These are phyloP conservation scores for Calonectria hawksworthii DNA, from an alignment of 2,329 filamentous ascomycete species.

Conservation along the genomic window DNA sequence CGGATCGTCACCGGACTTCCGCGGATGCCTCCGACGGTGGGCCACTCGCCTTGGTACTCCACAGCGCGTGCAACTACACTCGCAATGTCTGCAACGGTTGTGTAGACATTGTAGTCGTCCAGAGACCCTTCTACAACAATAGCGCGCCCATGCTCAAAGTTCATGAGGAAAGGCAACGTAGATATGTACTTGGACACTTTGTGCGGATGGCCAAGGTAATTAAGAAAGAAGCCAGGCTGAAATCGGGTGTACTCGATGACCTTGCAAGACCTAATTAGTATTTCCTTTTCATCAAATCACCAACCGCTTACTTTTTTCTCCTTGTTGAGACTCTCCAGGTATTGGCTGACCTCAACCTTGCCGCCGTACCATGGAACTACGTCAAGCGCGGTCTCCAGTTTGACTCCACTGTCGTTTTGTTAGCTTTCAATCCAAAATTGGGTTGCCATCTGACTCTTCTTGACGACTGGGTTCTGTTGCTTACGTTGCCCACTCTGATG, in stretches of 20 bases:
- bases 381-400: slow-evolving; percentile 36
- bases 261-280: slow-evolving; percentile 45
- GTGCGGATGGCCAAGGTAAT: slow-evolving; percentile 66
- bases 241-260: slow-evolving; percentile 69
- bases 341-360: slow-evolving; percentile 63
- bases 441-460: neutral
- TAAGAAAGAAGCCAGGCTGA: slow-evolving; percentile 65
- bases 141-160: slow-evolving; percentile 56
- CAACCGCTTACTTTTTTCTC: slow-evolving; percentile 52
- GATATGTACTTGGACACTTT: slow-evolving; percentile 59
- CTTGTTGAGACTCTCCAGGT: slow-evolving; percentile 65
- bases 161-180: slow-evolving; percentile 52
- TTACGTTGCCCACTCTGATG: slow-evolving; percentile 67
- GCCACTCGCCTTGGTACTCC: slow-evolving; percentile 60
- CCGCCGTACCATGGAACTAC: slow-evolving; percentile 63
- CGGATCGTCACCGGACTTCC: slow-evolving; percentile 52
- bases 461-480: neutral
- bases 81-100: slow-evolving; percentile 58
- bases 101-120: slow-evolving; percentile 57
- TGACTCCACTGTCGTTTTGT: slow-evolving; percentile 6
- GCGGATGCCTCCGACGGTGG: slow-evolving; percentile 55
- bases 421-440: neutral
- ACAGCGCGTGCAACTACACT: slow-evolving; percentile 55
- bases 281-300: neutral
- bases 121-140: slow-evolving; percentile 58